Percentiles rank a stretch among this genome's conserved stretches.
Evolutionary conservation across 169 alveolate species (phyloP).

Genomic region (Neospora caninum): DNA sequence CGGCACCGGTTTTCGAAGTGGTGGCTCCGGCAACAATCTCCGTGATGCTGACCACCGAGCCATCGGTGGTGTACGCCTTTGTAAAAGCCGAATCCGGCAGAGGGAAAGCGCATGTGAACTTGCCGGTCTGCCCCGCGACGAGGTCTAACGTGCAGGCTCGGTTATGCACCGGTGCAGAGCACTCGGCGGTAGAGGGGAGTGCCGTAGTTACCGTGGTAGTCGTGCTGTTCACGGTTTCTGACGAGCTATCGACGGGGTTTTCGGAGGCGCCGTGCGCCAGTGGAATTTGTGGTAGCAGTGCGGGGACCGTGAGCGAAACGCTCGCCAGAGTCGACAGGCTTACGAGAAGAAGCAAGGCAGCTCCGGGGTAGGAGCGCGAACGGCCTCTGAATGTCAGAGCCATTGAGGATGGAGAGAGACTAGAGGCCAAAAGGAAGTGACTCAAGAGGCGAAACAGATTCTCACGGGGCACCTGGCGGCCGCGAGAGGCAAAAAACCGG

Average conservation of each 20-base stretch:
- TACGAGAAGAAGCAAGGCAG: neutral
- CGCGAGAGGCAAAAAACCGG: neutral
- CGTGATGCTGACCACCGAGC: neutral
- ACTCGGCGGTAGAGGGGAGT: neutral
- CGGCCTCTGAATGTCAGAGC: neutral
- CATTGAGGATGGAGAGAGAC: neutral
- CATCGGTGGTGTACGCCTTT: neutral
- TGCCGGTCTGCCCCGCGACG: neutral
- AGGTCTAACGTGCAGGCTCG: slow-evolving; percentile 27
- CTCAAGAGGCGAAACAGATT: neutral
- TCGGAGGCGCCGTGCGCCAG: too few species aligned
- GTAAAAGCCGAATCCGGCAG: neutral
- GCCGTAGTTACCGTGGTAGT: neutral
- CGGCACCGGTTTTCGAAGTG: neutral
- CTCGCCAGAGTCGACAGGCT: neutral
- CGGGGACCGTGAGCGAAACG: too few species aligned
- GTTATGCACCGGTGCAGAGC: neutral
- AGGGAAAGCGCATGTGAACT: neutral
- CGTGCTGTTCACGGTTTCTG: neutral
- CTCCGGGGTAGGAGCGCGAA: neutral
- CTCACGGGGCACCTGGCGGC: neutral
- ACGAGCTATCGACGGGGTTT: neutral
- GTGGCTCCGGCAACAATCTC: neutral
- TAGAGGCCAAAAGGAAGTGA: neutral
- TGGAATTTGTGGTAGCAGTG: too few species aligned